Conservation (phyloP, 202 grass and related monocot species). For the Setaria viridis region DNA sequence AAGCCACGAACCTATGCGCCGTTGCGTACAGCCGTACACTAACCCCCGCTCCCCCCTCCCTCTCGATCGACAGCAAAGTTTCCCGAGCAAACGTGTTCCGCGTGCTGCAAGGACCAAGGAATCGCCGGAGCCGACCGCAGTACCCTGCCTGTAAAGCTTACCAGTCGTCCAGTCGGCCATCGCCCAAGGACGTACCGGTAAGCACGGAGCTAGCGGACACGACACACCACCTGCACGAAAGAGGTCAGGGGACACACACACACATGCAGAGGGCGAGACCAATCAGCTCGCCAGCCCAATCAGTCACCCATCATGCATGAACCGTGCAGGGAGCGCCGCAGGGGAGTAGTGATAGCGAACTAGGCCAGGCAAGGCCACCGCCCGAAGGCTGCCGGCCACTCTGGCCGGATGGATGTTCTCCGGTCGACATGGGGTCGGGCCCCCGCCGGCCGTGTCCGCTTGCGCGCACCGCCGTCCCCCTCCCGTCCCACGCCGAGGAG, state of each 20-base stretch:
- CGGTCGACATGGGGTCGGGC: neutral
- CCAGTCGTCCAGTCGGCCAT: neutral
- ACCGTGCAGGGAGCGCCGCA: neutral
- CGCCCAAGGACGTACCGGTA: neutral
- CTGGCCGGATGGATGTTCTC: constrained; percentile 17
- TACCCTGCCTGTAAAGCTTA: neutral
- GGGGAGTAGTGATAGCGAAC: too few species aligned
- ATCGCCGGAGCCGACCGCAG: constrained; percentile 24
- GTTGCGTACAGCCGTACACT: neutral
- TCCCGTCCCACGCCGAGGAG: neutral
- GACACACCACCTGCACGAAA: constrained; percentile 23
- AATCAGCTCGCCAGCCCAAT: neutral
- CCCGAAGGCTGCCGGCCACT: constrained; percentile 25
- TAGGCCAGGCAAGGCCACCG: neutral
- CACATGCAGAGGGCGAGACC: neutral
- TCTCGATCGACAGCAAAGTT: constrained; percentile 7
- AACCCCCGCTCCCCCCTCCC: neutral
- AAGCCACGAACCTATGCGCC: neutral
- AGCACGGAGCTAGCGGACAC: neutral
- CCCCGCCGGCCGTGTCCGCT: neutral
- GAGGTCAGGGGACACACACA: too few species aligned
- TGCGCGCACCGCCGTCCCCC: neutral
- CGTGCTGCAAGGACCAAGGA: constrained; percentile 29
- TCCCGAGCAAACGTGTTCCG: constrained; percentile 23
- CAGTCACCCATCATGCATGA: constrained; percentile 22